Conservation (phyloP, 371 early-diverging fungal genomes). For the Mortierella sp. region DNA sequence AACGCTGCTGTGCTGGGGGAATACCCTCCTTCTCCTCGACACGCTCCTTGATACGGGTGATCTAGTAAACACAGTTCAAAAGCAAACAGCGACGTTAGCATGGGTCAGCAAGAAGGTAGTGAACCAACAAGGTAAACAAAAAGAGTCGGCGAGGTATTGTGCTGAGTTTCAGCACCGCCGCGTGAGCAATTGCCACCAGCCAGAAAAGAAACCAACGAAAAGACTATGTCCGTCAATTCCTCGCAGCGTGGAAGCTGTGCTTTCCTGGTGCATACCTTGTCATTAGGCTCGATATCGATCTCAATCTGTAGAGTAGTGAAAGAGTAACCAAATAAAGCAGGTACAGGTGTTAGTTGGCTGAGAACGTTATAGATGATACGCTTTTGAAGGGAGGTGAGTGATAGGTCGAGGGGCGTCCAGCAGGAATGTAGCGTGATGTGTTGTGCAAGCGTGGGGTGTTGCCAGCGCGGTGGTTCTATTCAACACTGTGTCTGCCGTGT, state of each 20-base stretch:
- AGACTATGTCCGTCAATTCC: not conserved
- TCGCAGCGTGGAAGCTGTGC: not conserved
- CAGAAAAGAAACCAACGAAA: not conserved
- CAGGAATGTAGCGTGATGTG: not conserved
- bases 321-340: not conserved
- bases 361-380: not conserved
- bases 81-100: not conserved
- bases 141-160: not conserved
- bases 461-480: not conserved
- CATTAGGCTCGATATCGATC: constrained; percentile 91
- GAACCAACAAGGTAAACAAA: too few species aligned
- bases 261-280: constrained; percentile 64
- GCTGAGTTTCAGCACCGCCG: not conserved
- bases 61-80: constrained; percentile 59
- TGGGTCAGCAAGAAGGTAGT: not conserved
- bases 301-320: constrained; percentile 77
- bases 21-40: constrained; percentile 98
- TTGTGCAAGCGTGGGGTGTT: not conserved
- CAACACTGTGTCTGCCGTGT: too few species aligned
- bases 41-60: constrained; percentile 93
- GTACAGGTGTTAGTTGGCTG: constrained; percentile 7
- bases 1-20: constrained; percentile 95
- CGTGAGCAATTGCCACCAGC: not conserved
- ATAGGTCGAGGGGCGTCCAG: not conserved
- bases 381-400: not conserved